Base-by-base conservation (phyloP, 257 asterid genomes). In the Datura wrightii region DNA sequence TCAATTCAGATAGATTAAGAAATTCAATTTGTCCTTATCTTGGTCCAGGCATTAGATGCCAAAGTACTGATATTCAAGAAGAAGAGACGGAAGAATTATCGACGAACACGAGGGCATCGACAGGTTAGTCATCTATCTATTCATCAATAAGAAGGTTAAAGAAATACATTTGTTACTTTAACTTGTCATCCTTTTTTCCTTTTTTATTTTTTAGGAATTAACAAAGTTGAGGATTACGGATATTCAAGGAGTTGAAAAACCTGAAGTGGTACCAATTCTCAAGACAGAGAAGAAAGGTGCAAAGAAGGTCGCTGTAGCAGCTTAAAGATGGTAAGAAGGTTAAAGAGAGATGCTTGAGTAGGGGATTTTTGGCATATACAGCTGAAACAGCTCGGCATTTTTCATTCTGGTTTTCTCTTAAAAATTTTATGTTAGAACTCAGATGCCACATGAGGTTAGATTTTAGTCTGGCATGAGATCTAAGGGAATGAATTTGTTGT, bases 51-150 rank as follows among this genome's bases (percentile, higher is more conserved):
- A 39, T 90, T 93, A 83, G 98, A 96, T 86, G 99, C 99, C 41
- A 94, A 94, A 86, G 99, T 96, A 87, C 89, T 96, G 86, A 89
- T 96, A 86, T 96, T 96, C 92, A 96, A 96, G 98, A 96, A 96
- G 87, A 96, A 94, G 85, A 94, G 98, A 89, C 90, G 99, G 72
- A 96, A 96, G 94, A 96, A 96, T 90, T 96, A 96, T 85, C 90
- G 99, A 87, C 92, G 98, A 89, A 93, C 90, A 11, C 92, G 87
- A 36, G 99, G 99, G 83, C 99, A 96, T 89, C 89, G 99, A 34
- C 99, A 94, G 98, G 99, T 94, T 89, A 78, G 70, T 85, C 71
- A n/a, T n/a, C n/a, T n/a, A 63, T 83, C 54, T 83, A 8, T 81
- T 5, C 62, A 76, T 76, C 14, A 7, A 39, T 67, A 15, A 0